phyloP scores from a whole-genome alignment of 495 filamentous ascomycete genomes.

The Cairneyella variabilis region DNA sequence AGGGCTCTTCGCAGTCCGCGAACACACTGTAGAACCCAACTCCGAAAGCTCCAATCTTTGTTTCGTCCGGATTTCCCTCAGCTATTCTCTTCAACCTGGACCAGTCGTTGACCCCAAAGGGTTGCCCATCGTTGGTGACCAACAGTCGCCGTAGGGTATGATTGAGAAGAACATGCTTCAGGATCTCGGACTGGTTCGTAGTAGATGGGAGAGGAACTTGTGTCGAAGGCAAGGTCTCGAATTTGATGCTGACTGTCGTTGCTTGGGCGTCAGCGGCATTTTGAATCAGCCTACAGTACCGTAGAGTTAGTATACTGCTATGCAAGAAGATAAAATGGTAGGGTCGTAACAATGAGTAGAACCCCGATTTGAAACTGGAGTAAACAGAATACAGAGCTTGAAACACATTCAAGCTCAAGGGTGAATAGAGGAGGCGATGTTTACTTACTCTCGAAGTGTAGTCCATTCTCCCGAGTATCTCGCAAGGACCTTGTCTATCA shows the following conservation, averaged over 20 bases:
- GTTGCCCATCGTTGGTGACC: conserved; percentile 84
- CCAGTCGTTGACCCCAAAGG: conserved; percentile 89
- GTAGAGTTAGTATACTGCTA: too few relatives aligned
- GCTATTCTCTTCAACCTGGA: conserved; percentile 90
- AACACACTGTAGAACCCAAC: conserved; percentile 99
- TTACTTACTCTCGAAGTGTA: conserved; percentile 80
- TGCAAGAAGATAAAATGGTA: too few relatives aligned
- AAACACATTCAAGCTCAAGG: too few relatives aligned
- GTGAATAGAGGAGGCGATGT: too few relatives aligned
- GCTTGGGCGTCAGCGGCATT: conserved; percentile 96
- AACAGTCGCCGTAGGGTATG: conserved; percentile 79
- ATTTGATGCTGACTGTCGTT: conserved; percentile 81
- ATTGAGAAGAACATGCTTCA: conserved; percentile 79
- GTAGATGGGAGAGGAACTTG: conserved; percentile 66
- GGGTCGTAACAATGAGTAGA: too few relatives aligned
- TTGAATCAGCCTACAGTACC: too few relatives aligned
- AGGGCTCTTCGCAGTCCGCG: conserved; percentile 95
- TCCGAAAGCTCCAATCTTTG: conserved; percentile 97
- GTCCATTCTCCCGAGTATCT: conserved; percentile 93
- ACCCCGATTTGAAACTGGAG: too few relatives aligned
- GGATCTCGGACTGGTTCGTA: conserved; percentile 59
- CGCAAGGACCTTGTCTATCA: conserved; percentile 97
- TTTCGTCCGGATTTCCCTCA: conserved; percentile 97
- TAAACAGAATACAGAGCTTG: too few relatives aligned
- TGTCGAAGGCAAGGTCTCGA: conserved; percentile 81